A percentile compares a stretch with the other conserved stretches of the same genome.
Conservation (phyloP, 352 stramenopile genomes). For the Globisporangium yorkense region DNA sequence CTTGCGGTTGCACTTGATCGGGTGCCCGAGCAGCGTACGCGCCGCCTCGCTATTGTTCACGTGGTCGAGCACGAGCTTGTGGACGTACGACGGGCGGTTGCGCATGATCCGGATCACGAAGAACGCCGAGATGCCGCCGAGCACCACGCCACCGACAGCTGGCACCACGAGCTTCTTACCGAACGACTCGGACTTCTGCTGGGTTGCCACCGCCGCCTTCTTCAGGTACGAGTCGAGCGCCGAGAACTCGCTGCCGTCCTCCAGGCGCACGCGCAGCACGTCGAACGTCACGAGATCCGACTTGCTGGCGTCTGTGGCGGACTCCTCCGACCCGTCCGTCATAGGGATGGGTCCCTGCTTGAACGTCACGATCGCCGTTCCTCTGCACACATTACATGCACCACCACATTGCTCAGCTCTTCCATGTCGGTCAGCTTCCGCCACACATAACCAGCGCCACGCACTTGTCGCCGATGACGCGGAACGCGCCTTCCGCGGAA, state of each 20-base stretch:
- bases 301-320: conserved; percentile 6
- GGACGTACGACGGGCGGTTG: conserved; percentile 75
- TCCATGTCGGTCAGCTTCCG: too few relatives aligned
- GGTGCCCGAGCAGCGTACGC: conserved; percentile 49
- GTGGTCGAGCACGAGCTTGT: conserved; percentile 71
- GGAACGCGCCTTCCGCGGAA: conserved; percentile 34
- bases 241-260: conserved; percentile 51
- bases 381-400: conserved; percentile 13
- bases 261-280: conserved; percentile 31
- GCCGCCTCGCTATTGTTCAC: conserved; percentile 69
- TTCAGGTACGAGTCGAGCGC: conserved; percentile 53
- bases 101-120: conserved; percentile 69
- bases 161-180: conserved; percentile 69
- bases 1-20: conserved; percentile 66
- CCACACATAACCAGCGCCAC: conserved; percentile 1
- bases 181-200: conserved; percentile 57
- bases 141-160: conserved; percentile 48
- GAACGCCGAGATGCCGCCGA: conserved; percentile 64
- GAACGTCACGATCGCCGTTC: conserved; percentile 41
- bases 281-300: conserved; percentile 55
- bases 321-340: conserved; percentile 3
- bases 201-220: conserved; percentile 39
- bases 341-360: conserved; percentile 26
- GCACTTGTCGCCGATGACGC: conserved; percentile 50
- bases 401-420: too few relatives aligned